phyloP scores from a whole-genome alignment of 768 basidiomycete species.

The Lactifluus hygrophoroides region DNA sequence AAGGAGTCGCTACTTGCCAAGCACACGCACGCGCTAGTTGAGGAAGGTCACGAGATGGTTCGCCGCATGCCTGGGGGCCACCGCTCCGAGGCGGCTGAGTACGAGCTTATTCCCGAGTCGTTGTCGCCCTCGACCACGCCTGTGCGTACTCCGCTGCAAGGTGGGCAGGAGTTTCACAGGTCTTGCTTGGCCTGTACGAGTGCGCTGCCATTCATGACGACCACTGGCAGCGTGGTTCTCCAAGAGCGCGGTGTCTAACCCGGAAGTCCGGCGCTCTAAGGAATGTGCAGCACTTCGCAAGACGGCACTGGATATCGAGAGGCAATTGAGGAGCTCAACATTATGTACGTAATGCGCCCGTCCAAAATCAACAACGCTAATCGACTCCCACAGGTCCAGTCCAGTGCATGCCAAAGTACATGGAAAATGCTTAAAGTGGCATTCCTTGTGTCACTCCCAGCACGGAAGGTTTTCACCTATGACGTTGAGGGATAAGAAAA shows the following conservation, averaged over 20 bases:
- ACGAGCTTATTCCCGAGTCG: conserved; percentile 19
- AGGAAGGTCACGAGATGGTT: background rate
- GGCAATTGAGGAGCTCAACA: conserved; percentile 13
- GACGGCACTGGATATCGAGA: conserved; percentile 8
- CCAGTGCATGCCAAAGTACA: background rate
- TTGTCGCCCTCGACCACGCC: conserved; percentile 18
- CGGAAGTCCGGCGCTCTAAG: background rate
- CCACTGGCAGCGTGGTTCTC: conserved; percentile 17
- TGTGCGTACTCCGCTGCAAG: conserved; percentile 17
- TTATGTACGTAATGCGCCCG: conserved; percentile 8
- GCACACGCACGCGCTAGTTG: conserved; percentile 7
- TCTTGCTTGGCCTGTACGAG: conserved; percentile 18
- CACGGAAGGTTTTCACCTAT: background rate
- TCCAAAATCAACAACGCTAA: conserved; percentile 19
- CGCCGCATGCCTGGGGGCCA: conserved; percentile 6
- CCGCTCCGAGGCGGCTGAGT: conserved; percentile 11
- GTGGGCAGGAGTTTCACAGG: conserved; percentile 10
- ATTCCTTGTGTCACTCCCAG: background rate
- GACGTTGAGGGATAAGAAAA: background rate
- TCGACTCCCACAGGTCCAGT: background rate
- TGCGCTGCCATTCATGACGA: conserved; percentile 15
- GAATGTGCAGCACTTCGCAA: conserved; percentile 9
- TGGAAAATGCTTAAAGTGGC: conserved; percentile 1
- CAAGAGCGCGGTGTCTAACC: conserved; percentile 13
- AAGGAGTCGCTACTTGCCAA: conserved; percentile 12